Evolutionary conservation across 768 basidiomycete species (phyloP), one percentile per base, ranked within the genome.

Genomic region (Rhizopogon sp.): DNA sequence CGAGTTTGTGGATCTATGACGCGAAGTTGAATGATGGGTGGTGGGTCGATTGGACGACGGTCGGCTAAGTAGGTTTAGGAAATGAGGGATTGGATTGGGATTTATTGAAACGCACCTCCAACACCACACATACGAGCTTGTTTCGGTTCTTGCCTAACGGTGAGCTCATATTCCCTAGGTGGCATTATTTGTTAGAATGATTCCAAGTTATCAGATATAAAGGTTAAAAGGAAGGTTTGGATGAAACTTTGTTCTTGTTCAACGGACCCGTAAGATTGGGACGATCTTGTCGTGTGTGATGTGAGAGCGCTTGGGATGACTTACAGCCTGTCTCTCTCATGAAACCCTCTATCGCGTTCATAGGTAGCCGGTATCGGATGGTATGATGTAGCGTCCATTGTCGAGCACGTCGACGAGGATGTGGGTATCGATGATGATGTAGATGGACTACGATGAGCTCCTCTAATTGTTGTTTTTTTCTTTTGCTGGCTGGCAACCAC

Each of bases 21-120:
- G 53, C 88, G 85, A 7, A 98, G 83, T 70, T 96, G 93, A n/a
- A 98, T 85, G 72, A 98, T 94, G 16, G 95, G 94, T 1, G 94
- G 93, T 0, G 95, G 95, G 76, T 98, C 94, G 66, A 98, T 93
- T 2, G 95, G 94, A 39, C 94, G 80, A n/a, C 94, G 82, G 79
- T 96, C 95, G 53, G 92, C 93, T 89, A 73, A 50, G 55, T 53
- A 33, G 47, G 25, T 25, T 39, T 39, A 16, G 45, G 28, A 16
- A 11, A 55, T 33, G 46, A 17, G 6, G 49, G 28, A 41, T 39
- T 1, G 35, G 43, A 52, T 37, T 67, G 25, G 25, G 25, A 5
- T 25, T 3, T 5, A 66, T 60, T 63, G 60, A 82, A 83, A 80
- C 78, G 84, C 84, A 61, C 91, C 90, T 42, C 93, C 90, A 9